These are phyloP conservation scores for Pestalotiopsis sp. DNA, from an alignment of 2,329 filamentous ascomycete species.

Conservation along the genomic window DNA sequence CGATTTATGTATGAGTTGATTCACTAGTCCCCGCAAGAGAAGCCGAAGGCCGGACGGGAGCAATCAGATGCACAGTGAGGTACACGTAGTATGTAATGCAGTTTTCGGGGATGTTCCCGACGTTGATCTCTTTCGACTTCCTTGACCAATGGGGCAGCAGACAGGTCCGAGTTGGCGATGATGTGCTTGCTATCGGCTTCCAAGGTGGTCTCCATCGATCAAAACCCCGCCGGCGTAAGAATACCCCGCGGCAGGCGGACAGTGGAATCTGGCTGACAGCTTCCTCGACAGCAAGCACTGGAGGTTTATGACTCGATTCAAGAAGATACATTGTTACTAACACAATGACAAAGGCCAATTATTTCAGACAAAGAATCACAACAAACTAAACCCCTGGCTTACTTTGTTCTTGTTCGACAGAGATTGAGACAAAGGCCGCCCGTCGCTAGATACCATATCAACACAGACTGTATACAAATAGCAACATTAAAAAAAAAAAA, in stretches of 20 bases:
- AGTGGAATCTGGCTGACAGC: neutral
- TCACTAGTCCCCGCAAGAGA: neutral
- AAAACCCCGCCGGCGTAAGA: conserved; percentile 1
- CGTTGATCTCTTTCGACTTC: neutral
- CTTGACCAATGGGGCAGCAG: conserved; percentile 4
- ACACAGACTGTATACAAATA: no score
- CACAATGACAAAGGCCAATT: neutral
- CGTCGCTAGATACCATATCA: no score
- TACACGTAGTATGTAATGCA: neutral
- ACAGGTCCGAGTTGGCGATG: neutral
- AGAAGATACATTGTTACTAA: neutral
- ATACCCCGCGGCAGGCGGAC: conserved; percentile 2
- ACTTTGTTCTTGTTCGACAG: no score
- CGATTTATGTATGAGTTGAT: neutral
- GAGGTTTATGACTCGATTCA: neutral
- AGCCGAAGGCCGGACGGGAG: neutral
- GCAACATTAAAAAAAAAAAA: no score
- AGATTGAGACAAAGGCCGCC: no score
- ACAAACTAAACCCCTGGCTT: no score
- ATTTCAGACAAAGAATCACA: no score
- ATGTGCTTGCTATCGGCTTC: conserved; percentile 6
- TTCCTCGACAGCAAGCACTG: neutral
- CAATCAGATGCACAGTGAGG: neutral
- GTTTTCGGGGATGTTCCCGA: neutral
- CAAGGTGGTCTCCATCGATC: neutral